Conservation (phyloP, 495 filamentous ascomycete genomes). For the Penicillium robsamsonii region DNA sequence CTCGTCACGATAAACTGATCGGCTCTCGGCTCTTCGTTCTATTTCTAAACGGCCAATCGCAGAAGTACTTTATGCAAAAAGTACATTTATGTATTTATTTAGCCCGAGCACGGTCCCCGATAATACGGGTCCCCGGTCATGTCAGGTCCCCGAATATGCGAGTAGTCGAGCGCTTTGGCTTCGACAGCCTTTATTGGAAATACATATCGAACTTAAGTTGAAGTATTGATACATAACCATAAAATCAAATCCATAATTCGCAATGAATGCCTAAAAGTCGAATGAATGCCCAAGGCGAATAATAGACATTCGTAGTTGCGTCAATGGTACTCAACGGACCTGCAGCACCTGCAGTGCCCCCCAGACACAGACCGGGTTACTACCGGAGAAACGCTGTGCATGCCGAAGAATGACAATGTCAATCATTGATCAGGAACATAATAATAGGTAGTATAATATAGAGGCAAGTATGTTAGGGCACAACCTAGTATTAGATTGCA, state of each 20-base stretch:
- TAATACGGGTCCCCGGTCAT: too few species aligned
- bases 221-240: not conserved
- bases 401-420: constrained; percentile 11
- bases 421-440: not conserved
- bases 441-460: not conserved
- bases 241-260: not conserved
- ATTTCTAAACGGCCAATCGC: not conserved
- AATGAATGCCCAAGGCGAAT: too few species aligned
- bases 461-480: not conserved
- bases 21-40: not conserved
- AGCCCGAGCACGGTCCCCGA: not conserved
- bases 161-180: not conserved
- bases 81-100: too few species aligned
- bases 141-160: not conserved
- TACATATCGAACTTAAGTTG: not conserved
- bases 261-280: not conserved
- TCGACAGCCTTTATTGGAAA: constrained; percentile 4
- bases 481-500: not conserved
- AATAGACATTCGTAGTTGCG: constrained; percentile 2
- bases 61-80: not conserved
- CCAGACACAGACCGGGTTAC: not conserved
- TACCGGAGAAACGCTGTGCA: not conserved
- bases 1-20: not conserved
- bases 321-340: constrained; percentile 5
- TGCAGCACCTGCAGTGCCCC: constrained; percentile 1